Conservation (phyloP, 148 eudicot species). For the Rhododendron ovatum region DNA sequence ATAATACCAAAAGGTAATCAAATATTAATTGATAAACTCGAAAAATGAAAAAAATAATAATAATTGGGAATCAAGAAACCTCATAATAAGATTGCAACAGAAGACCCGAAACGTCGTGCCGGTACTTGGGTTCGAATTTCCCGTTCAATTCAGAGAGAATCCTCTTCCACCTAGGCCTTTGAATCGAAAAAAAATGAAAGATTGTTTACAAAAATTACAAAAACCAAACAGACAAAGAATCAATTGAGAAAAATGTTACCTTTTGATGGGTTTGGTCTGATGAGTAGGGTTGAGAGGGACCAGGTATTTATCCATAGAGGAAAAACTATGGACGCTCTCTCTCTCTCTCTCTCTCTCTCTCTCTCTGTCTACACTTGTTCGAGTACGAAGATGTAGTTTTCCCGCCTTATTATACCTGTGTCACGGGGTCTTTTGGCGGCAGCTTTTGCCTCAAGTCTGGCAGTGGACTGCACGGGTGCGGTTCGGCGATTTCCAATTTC, state of each 20-base stretch:
- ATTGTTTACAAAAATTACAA: not conserved
- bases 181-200: not conserved
- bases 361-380: not conserved
- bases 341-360: not conserved
- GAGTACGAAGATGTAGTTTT: not conserved
- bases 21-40: not conserved
- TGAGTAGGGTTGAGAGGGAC: slow-evolving; percentile 13
- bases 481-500: not conserved
- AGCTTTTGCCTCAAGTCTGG: not conserved
- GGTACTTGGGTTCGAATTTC: slow-evolving; percentile 48
- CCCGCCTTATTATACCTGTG: not conserved
- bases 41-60: not conserved
- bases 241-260: slow-evolving; percentile 12
- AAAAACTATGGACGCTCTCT: not conserved
- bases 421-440: not conserved
- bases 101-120: slow-evolving; percentile 40
- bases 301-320: slow-evolving; percentile 27
- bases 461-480: not conserved
- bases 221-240: not conserved
- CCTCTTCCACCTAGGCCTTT: slow-evolving; percentile 63
- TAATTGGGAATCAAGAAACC: slow-evolving; percentile 22
- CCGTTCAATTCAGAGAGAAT: slow-evolving; percentile 56
- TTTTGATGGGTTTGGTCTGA: slow-evolving; percentile 22
- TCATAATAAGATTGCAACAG: slow-evolving; percentile 66
- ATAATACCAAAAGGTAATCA: not conserved